A percentile compares a stretch with the other conserved stretches of the same genome.
Conservation (phyloP, 176 grass and related monocot genomes). For the Ensete ventricosum region DNA sequence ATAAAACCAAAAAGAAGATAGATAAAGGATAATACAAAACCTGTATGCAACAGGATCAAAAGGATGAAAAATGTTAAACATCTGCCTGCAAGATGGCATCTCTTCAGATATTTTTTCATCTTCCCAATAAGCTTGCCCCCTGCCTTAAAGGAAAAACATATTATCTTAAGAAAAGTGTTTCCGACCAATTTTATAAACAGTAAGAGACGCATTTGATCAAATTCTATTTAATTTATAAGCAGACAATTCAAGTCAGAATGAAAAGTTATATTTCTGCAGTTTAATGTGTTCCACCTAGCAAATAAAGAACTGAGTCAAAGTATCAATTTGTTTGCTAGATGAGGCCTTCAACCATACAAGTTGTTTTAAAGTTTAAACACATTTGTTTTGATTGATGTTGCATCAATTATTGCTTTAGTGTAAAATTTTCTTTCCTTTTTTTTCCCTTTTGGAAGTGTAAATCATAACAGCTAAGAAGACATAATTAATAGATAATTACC, state of each 20-base stretch:
- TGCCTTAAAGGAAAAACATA: conserved; percentile 34
- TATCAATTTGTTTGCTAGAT: not conserved
- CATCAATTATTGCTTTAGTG: too few relatives aligned
- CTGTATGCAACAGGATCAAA: conserved; percentile 96
- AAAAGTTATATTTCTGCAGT: not conserved
- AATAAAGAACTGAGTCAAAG: not conserved
- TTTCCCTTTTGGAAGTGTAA: too few relatives aligned
- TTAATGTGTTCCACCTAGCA: not conserved
- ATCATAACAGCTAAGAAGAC: not conserved
- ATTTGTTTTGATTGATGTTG: too few relatives aligned
- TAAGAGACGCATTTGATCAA: not conserved
- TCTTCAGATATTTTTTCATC: conserved; percentile 77
- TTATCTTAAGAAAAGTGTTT: not conserved
- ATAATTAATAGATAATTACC: not conserved
- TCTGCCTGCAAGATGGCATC: conserved; percentile 78
- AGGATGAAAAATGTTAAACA: conserved; percentile 99
- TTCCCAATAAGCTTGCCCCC: conserved; percentile 77
- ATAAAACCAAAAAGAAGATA: not conserved
- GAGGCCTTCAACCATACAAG: not conserved
- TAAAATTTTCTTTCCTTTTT: too few relatives aligned
- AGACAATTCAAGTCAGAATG: not conserved
- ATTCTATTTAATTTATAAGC: not conserved
- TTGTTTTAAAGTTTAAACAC: not conserved
- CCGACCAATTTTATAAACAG: not conserved
- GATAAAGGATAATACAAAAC: conserved; percentile 25